These are phyloP conservation scores for Silene coronaria DNA, from an alignment of 179 eudicot genomes.

Conservation along the genomic window DNA sequence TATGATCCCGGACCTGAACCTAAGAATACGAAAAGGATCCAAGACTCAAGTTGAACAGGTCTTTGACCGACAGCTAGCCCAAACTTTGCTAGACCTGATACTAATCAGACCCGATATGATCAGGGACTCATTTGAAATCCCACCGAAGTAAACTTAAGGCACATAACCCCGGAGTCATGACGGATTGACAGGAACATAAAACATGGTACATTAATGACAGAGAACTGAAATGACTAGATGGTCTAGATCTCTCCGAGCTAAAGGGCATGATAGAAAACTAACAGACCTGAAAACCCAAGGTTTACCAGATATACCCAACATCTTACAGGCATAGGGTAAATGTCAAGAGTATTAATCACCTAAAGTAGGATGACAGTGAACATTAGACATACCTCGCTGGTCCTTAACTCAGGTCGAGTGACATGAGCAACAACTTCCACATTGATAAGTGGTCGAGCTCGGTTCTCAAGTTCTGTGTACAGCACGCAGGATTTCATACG, in stretches of 20 bases:
- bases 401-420: conserved; percentile 88
- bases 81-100: too few relatives aligned
- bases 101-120: too few relatives aligned
- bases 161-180: too few relatives aligned
- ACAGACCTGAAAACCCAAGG: not conserved
- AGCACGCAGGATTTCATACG: conserved; percentile 81
- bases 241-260: too few relatives aligned
- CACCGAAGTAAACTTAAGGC: too few relatives aligned
- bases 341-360: not conserved
- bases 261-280: too few relatives aligned
- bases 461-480: conserved; percentile 64
- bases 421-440: conserved; percentile 96
- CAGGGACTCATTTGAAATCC: not conserved
- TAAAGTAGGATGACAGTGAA: too few relatives aligned
- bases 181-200: not conserved
- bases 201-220: not conserved
- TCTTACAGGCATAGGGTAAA: not conserved
- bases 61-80: too few relatives aligned
- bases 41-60: too few relatives aligned
- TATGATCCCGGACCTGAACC: not conserved
- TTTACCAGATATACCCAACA: not conserved
- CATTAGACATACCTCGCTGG: conserved; percentile 62
- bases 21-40: not conserved
- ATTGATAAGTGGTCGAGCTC: conserved; percentile 69
- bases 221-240: too few relatives aligned